Conservation (phyloP, 495 filamentous ascomycete species). For the Sabuloglossum arenarium region DNA sequence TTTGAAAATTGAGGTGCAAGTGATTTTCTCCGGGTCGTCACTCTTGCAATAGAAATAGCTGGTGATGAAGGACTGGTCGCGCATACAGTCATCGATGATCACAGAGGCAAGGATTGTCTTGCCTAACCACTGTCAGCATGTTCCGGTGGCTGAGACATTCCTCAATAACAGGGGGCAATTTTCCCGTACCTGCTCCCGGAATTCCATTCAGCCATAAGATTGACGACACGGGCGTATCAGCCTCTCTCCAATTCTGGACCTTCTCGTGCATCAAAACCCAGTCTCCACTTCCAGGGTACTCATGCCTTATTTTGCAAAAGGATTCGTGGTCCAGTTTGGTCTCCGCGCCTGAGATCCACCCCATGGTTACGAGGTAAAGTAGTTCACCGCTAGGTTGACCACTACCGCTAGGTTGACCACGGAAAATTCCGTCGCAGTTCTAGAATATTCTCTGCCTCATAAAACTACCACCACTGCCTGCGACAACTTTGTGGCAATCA, state of each 20-base stretch:
- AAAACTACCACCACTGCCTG: too few species aligned
- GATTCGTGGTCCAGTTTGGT: neutral
- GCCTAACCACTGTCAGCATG: neutral
- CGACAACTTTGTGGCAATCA: too few species aligned
- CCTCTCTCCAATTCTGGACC: neutral
- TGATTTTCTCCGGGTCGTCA: conserved; percentile 4
- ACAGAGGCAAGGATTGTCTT: conserved; percentile 11
- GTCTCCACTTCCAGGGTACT: neutral
- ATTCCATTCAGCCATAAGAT: neutral
- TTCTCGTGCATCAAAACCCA: neutral
- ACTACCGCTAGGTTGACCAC: too few species aligned
- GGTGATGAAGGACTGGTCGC: neutral
- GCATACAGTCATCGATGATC: conserved; percentile 7
- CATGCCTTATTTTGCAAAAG: neutral
- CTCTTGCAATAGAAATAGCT: conserved; percentile 8
- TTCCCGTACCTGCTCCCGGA: conserved; percentile 7
- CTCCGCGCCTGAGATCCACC: neutral
- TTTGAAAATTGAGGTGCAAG: too few species aligned
- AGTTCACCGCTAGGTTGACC: neutral
- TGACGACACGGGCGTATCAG: neutral
- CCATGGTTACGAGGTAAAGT: neutral
- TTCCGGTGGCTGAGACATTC: too few species aligned
- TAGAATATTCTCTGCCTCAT: too few species aligned
- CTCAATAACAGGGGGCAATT: too few species aligned
- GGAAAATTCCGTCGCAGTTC: too few species aligned